Evolutionary conservation across 768 basidiomycete genomes (phyloP), one percentile per base, ranked within the genome.

Genomic region (Hypholoma fasciculare): DNA sequence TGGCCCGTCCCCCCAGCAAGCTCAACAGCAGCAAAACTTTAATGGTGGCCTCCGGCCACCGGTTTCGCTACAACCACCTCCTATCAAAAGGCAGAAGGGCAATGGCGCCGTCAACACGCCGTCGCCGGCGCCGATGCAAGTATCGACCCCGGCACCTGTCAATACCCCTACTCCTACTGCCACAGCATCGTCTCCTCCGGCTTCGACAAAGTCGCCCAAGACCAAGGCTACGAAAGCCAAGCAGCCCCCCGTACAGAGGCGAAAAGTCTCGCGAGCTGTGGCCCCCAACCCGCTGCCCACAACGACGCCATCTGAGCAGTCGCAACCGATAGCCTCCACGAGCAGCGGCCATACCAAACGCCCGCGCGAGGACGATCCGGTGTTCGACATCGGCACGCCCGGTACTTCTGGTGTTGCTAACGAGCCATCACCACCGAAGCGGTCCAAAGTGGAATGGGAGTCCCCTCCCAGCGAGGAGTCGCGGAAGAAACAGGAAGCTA

Each of bases 401-500:
- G 75, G 49, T 56, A 68, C 12, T 57, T 64, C 69, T 46, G 62
- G 61, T 52, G 70, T 71, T 13, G 71, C 69, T 3, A 78, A 76
- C 61, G 82, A 84, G 54, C 83, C 82, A 7, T 88, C 88, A 7
- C 86, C 89, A 6, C 87, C 90, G 13, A 92, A 92, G 73, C 84
- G 87, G 48, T 67, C 72, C 49, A 89, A 88, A 77, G 83, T 81
- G 19, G 88, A 92, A 54, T 90, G 86, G 85, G 87, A 89, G 48
- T 81, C 82, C 8, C 76, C 82, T 23, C 73, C 80, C 14, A 85
- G 75, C 61, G 84, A 87, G 43, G 78, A 74, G 23, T 65, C 83
- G 54, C 65, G 69, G 61, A 75, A 75, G 64, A 79, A 78, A 65
- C 69, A 69, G 5, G 78, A 78, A 52, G 72, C 64, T 17, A 68